Evolutionary conservation across 2,329 filamentous ascomycete species (phyloP).

Genomic region (Aspergillus quadrilineatus): DNA sequence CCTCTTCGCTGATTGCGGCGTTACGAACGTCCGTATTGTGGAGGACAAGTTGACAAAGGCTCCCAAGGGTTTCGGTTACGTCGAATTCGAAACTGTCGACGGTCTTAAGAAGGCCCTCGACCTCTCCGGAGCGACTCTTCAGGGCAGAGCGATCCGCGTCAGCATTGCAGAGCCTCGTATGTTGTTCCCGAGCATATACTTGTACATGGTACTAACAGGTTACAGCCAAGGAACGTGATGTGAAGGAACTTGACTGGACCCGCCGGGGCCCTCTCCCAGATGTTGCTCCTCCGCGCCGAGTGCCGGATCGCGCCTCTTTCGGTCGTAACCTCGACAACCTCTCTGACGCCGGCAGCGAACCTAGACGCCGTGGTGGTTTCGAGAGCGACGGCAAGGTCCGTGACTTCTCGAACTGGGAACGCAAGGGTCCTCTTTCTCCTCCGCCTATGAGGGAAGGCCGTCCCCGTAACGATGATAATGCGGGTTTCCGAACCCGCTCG

Average conservation of each 20-base stretch:
- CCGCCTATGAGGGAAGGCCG: constrained; percentile 58
- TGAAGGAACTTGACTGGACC: constrained; percentile 87
- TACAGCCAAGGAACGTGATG: constrained; percentile 80
- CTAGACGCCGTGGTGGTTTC: constrained; percentile 64
- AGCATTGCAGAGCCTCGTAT: constrained; percentile 97
- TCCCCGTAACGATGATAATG: constrained; percentile 60
- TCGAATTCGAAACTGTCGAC: constrained; percentile 84
- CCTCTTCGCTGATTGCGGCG: constrained; percentile 80
- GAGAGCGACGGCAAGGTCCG: constrained; percentile 72
- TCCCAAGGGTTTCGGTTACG: constrained; percentile 97
- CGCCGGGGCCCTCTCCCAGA: constrained; percentile 87
- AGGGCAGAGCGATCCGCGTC: constrained; percentile 85
- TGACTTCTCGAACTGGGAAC: constrained; percentile 89
- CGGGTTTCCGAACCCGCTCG: constrained; percentile 63
- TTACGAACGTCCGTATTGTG: constrained; percentile 90
- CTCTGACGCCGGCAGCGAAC: constrained; percentile 61
- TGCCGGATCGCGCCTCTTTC: constrained; percentile 56
- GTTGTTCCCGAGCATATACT: constrained; percentile 11
- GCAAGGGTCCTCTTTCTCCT: constrained; percentile 85
- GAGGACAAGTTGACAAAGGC: constrained; percentile 92
- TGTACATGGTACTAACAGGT: constrained; percentile 34
- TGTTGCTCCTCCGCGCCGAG: constrained; percentile 57
- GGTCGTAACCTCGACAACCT: constrained; percentile 55
- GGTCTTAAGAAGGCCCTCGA: constrained; percentile 88
- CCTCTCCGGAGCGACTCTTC: constrained; percentile 77